Evolutionary conservation across 1,284 basidiomycete genomes (phyloP), one percentile per base, ranked within the genome.

Genomic region (Austropuccinia psidii): DNA sequence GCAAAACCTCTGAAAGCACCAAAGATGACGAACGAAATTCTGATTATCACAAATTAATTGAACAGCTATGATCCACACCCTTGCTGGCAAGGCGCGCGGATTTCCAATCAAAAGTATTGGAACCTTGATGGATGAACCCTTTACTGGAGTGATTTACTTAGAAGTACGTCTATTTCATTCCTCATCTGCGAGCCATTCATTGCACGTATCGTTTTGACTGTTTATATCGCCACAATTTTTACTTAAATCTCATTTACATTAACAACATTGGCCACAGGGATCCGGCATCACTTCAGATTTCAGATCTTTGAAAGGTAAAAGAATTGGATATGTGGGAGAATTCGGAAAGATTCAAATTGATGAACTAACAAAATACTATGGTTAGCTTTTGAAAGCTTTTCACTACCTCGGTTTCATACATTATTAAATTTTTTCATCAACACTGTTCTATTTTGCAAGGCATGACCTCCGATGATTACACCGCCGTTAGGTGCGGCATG

Each of bases 341-440:
- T 80, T 81, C 75, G 80, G 78, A 76, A 79, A 82, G 80, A 79
- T 84, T 79, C 79, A 85, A 77, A 76, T 83, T 78, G 76, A 79
- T 72, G 78, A 78, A 75, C 75, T 79, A 49, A 78, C 77, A 45
- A 76, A 76, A 52, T 74, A 76, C 52, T 78, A 78, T 70, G 77
- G 78, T 69, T 21, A 64, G 58, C 19, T 67, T 21, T 13, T 57
- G n/a, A 33, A 21, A 65, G 19, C 27, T 50, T 66, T 43, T 61
- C 15, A 15, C 19, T 1, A 13, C 2, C 1, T 31, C 37, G 19
- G n/a, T 67, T 50, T 35, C 45, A 15, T 9, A 52, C 13, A 52
- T 52, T 52, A 24, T 24, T 8, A 52, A 9, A 29, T 11, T 9
- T 5, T 35, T 35, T 24, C 27, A 58, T 19, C 4, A 3, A 4